Conservation (phyloP, 73 alveolate species). For the Tetrahymena borealis region DNA sequence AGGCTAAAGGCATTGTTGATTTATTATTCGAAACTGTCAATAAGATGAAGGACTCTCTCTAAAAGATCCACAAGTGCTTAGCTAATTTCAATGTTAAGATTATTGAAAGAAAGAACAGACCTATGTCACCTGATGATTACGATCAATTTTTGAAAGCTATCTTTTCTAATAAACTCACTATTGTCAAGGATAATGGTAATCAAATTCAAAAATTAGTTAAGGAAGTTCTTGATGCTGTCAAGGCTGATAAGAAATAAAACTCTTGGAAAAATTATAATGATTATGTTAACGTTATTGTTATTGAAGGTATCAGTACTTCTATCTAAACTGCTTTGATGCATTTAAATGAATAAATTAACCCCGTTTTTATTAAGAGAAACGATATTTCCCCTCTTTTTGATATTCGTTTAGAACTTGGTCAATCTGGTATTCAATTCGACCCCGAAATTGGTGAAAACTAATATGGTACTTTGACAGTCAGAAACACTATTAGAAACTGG, state of each 20-base stretch:
- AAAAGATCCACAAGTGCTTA: slow-evolving; percentile 58
- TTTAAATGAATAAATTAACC: slow-evolving; percentile 60
- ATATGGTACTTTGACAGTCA: slow-evolving; percentile 73
- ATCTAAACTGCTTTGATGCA: slow-evolving; percentile 54
- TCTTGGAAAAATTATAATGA: slow-evolving; percentile 76
- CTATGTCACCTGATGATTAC: slow-evolving; percentile 93
- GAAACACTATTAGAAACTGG: slow-evolving; percentile 87
- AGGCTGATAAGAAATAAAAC: slow-evolving; percentile 65
- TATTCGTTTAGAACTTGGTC: slow-evolving; percentile 62
- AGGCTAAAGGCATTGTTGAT: slow-evolving; percentile 73
- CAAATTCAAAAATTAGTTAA: slow-evolving; percentile 72
- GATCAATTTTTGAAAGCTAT: slow-evolving; percentile 78
- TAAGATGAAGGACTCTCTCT: slow-evolving; percentile 75
- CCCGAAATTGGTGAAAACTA: slow-evolving; percentile 77
- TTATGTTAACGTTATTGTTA: slow-evolving; percentile 70
- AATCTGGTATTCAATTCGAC: slow-evolving; percentile 53
- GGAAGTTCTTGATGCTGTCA: slow-evolving; percentile 79
- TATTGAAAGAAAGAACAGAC: slow-evolving; percentile 81
- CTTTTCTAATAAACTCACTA: slow-evolving; percentile 55
- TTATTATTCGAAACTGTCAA: slow-evolving; percentile 71
- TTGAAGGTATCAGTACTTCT: slow-evolving; percentile 73
- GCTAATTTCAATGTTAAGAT: slow-evolving; percentile 61
- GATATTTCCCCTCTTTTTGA: slow-evolving; percentile 79
- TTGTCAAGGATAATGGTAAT: slow-evolving; percentile 70
- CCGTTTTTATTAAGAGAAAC: slow-evolving; percentile 51